Conservation (phyloP, 495 filamentous ascomycete species). For the Talaromyces nanjingensis region DNA sequence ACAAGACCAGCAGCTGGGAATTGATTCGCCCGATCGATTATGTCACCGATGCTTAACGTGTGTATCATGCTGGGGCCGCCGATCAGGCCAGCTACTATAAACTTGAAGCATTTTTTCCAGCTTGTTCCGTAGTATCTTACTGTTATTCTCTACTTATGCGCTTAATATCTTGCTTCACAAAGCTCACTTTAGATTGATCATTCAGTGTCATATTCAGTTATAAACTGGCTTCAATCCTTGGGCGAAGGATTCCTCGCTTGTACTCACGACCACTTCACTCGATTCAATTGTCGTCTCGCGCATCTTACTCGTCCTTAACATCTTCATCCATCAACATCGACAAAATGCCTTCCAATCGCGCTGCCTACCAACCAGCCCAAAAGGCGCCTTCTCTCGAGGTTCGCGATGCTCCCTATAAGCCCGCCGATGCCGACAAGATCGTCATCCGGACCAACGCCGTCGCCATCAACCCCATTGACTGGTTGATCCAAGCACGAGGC, state of each 20-base stretch:
- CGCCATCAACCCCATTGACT: constrained; percentile 39
- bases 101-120: neutral
- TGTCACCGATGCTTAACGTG: neutral
- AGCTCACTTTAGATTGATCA: neutral
- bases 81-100: neutral
- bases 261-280: neutral
- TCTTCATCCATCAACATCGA: neutral
- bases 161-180: neutral
- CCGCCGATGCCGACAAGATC: constrained; percentile 25
- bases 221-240: neutral
- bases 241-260: neutral
- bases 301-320: neutral
- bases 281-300: neutral
- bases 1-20: neutral
- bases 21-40: neutral
- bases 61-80: neutral
- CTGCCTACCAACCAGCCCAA: constrained; percentile 28
- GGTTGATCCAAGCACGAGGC: constrained; percentile 18
- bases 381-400: constrained; percentile 27
- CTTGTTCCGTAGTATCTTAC: neutral
- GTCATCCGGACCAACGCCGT: constrained; percentile 32
- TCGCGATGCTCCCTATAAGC: constrained; percentile 25
- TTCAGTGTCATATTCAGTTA: neutral
- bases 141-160: neutral
- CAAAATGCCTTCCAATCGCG: constrained; percentile 24